Conservation (phyloP, 495 filamentous ascomycete species). For the Parathielavia hyrcaniae region DNA sequence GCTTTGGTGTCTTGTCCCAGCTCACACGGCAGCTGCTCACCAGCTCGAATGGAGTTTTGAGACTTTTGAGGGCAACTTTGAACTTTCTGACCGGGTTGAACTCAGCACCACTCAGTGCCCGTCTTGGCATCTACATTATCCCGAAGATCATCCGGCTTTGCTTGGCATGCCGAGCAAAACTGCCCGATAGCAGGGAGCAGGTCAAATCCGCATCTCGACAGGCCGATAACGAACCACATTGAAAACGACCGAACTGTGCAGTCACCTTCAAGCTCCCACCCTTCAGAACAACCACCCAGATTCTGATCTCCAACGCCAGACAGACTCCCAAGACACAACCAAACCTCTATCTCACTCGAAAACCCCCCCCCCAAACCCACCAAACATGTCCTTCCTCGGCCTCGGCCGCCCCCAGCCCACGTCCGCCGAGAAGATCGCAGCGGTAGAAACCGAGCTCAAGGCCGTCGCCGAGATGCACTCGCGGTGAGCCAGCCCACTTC, state of each 20-base stretch:
- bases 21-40: background rate
- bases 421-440: slow-evolving; percentile 91
- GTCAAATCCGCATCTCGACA: background rate
- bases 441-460: slow-evolving; percentile 88
- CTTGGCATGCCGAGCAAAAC: slow-evolving; percentile 16
- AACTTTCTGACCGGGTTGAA: slow-evolving; percentile 2
- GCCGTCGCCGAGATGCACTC: slow-evolving; percentile 96
- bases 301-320: background rate
- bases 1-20: slow-evolving; percentile 2
- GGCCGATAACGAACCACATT: background rate
- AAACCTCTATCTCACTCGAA: background rate
- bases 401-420: slow-evolving; percentile 85
- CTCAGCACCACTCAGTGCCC: background rate
- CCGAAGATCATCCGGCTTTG: slow-evolving; percentile 9
- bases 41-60: background rate
- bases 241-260: background rate
- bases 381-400: slow-evolving; percentile 86
- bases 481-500: slow-evolving; percentile 51
- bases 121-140: background rate
- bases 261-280: background rate
- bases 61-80: background rate
- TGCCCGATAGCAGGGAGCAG: background rate
- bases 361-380: slow-evolving; percentile 5
- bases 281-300: background rate
- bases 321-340: background rate